phyloP scores from a whole-genome alignment of 1,284 basidiomycete species.

The Boletus smithii region DNA sequence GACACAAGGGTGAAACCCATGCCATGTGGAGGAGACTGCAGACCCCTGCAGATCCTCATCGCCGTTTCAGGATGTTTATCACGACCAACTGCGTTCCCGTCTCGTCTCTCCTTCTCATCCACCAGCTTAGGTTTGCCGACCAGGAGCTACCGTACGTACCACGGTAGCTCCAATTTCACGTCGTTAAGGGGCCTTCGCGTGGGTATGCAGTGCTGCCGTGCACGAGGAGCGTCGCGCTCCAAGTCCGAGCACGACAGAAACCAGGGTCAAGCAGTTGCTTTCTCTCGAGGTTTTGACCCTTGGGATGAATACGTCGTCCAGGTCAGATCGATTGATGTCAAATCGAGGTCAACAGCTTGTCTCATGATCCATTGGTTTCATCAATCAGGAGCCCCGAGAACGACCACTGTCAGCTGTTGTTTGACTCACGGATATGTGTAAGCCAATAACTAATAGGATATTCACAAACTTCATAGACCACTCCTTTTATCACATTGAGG shows the following conservation, averaged over 20 bases:
- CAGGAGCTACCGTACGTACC: constrained; percentile 4
- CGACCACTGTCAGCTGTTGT: constrained; percentile 10
- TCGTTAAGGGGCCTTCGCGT: constrained; percentile 8
- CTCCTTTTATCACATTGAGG: background rate
- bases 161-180: constrained; percentile 7
- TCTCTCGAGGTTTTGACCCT: constrained; percentile 14
- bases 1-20: constrained; percentile 9
- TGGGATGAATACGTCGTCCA: constrained; percentile 2
- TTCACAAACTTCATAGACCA: background rate
- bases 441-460: background rate
- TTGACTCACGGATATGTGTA: constrained; percentile 8
- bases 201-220: constrained; percentile 6
- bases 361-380: constrained; percentile 17
- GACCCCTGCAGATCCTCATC: constrained; percentile 22
- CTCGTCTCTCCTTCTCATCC: constrained; percentile 15
- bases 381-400: constrained; percentile 5
- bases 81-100: constrained; percentile 17
- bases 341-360: constrained; percentile 1
- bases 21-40: constrained; percentile 11
- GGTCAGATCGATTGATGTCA: constrained; percentile 6
- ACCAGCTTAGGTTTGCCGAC: constrained; percentile 1
- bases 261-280: constrained; percentile 13
- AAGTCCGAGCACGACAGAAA: background rate
- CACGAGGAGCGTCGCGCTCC: background rate
- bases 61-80: constrained; percentile 23